A percentile compares a stretch with the other conserved stretches of the same genome.
Evolutionary conservation across 352 stramenopile species (phyloP).

Genomic region (Pythium sp.): DNA sequence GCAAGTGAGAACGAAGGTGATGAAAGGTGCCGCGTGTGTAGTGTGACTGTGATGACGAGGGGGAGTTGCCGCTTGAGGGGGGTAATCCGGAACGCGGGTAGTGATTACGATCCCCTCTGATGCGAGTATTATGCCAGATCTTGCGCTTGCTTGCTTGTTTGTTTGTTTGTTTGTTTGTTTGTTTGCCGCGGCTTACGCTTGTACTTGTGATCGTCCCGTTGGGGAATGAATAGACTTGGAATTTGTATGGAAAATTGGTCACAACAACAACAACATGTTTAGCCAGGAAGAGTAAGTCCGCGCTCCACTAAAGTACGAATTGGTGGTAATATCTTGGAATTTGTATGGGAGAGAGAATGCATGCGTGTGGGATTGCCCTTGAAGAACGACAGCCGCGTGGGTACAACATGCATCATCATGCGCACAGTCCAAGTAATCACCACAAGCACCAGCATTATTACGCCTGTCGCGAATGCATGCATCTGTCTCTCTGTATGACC

Average conservation of each 20-base stretch:
- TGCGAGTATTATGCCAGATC: background rate
- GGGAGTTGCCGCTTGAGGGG: background rate
- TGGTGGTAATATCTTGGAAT: background rate
- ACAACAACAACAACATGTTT: background rate
- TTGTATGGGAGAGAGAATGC: background rate
- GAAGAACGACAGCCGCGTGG: background rate
- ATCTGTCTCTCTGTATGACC: background rate
- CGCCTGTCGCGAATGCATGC: background rate
- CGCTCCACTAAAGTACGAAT: background rate
- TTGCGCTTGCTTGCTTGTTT: background rate
- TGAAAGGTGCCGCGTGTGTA: background rate
- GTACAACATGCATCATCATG: constrained; percentile 1
- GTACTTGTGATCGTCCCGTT: background rate
- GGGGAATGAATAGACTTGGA: background rate
- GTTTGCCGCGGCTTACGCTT: background rate
- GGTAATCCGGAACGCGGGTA: background rate
- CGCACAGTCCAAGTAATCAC: background rate
- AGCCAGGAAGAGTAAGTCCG: background rate
- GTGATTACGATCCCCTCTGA: constrained; percentile 1
- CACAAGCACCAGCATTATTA: background rate
- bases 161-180: background rate
- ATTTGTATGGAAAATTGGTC: background rate
- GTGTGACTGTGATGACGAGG: background rate
- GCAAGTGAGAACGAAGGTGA: background rate
- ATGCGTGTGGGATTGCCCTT: background rate